Conservation (phyloP, 2,329 filamentous ascomycete species). For the Penicillium sp. region DNA sequence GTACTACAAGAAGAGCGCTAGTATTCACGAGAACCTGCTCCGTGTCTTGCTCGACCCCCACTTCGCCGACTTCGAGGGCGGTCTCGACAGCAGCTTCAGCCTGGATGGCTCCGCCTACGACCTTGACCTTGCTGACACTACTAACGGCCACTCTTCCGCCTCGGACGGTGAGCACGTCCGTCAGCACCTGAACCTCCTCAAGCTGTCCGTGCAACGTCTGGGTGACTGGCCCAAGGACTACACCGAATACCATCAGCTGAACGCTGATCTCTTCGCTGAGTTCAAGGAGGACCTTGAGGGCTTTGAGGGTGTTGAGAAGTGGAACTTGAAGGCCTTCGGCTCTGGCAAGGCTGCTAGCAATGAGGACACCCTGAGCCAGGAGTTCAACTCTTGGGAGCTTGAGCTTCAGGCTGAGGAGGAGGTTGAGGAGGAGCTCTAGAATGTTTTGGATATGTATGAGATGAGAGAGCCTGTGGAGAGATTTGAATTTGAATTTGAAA, state of each 20-base stretch:
- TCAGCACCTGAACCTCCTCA: slow-evolving; percentile 37
- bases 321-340: slow-evolving; percentile 44
- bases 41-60: slow-evolving; percentile 33
- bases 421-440: slow-evolving; percentile 17
- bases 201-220: slow-evolving; percentile 38
- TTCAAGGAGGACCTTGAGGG: slow-evolving; percentile 42
- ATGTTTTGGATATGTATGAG: neutral
- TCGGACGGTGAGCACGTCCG: slow-evolving; percentile 32
- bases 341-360: slow-evolving; percentile 45
- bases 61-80: slow-evolving; percentile 28
- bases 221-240: slow-evolving; percentile 46
- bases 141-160: slow-evolving; percentile 11
- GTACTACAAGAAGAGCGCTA: slow-evolving; percentile 38
- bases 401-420: slow-evolving; percentile 11
- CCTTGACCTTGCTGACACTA: slow-evolving; percentile 18
- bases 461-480: neutral
- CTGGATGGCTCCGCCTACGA: slow-evolving; percentile 21
- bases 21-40: slow-evolving; percentile 37
- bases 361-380: slow-evolving; percentile 23
- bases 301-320: slow-evolving; percentile 45
- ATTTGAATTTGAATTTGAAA: neutral
- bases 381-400: slow-evolving; percentile 27
- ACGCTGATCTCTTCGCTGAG: slow-evolving; percentile 41
- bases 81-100: slow-evolving; percentile 19
- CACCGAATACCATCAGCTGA: slow-evolving; percentile 46